These are phyloP conservation scores for Penicillium chermesinum DNA, from an alignment of 495 filamentous ascomycete species.

Conservation along the genomic window DNA sequence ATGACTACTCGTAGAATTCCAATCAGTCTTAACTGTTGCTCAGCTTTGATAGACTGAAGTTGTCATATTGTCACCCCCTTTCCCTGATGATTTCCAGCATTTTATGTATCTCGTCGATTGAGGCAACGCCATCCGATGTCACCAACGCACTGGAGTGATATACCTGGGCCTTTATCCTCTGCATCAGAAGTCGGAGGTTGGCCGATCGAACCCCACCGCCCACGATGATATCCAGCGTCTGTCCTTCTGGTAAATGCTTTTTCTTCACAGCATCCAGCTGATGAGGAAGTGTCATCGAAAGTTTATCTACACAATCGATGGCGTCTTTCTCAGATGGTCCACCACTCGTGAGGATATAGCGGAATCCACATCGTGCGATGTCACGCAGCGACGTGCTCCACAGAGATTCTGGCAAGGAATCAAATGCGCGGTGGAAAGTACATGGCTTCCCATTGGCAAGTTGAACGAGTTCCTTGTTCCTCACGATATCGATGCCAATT, in stretches of 20 bases:
- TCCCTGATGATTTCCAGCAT: not conserved
- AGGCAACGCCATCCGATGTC: not conserved
- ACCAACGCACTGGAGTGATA: conserved; percentile 40
- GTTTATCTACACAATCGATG: conserved; percentile 13
- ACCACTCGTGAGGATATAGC: conserved; percentile 44
- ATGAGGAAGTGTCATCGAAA: conserved; percentile 5
- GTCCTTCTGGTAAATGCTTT: not conserved
- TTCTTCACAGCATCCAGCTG: not conserved
- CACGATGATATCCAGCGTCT: conserved; percentile 24
- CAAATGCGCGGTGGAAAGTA: conserved; percentile 53
- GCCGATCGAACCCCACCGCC: conserved; percentile 37
- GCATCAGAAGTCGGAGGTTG: conserved; percentile 28
- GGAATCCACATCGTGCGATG: conserved; percentile 40
- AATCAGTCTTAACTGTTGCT: not conserved
- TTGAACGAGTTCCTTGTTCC: conserved; percentile 35
- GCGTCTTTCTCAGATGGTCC: conserved; percentile 24
- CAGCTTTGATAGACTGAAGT: not conserved
- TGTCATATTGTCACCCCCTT: too few relatives aligned
- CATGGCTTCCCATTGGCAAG: conserved; percentile 39
- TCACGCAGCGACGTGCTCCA: conserved; percentile 27
- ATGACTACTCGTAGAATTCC: too few relatives aligned
- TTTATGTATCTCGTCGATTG: not conserved
- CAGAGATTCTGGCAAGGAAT: conserved; percentile 27
- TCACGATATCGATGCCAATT: conserved; percentile 28
- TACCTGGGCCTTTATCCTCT: conserved; percentile 18